Evolutionary conservation across 176 grass and related monocot species (phyloP).

Genomic region (Juncus effusus): DNA sequence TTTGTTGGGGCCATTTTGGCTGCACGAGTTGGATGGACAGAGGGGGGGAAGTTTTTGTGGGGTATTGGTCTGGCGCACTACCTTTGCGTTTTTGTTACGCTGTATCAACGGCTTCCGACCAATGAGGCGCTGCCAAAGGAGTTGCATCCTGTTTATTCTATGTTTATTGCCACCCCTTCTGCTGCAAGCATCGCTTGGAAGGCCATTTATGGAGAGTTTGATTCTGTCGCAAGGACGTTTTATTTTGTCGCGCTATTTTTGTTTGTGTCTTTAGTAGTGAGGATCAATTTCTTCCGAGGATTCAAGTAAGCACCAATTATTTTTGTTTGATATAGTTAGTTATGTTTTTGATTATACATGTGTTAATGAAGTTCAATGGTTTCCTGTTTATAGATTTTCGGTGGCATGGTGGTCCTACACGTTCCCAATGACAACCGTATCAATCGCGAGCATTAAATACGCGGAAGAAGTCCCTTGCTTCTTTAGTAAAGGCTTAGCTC

Average conservation of each 20-base stretch:
- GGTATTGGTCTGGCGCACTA: slow-evolving; percentile 87
- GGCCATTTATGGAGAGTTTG: slow-evolving; percentile 79
- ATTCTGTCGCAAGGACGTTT: slow-evolving; percentile 73
- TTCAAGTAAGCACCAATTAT: slow-evolving; percentile 45
- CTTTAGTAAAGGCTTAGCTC: slow-evolving; percentile 61
- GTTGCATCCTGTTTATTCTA: slow-evolving; percentile 94
- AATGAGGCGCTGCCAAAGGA: slow-evolving; percentile 92
- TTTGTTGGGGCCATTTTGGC: slow-evolving; percentile 94
- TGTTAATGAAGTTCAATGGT: background rate
- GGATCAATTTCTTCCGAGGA: slow-evolving; percentile 98
- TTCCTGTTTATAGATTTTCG: slow-evolving; percentile 54
- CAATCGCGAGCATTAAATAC: slow-evolving; percentile 76
- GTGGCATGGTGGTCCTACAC: slow-evolving; percentile 99
- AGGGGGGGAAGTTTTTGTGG: slow-evolving; percentile 89
- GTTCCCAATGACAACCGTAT: slow-evolving; percentile 96
- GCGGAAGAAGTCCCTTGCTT: slow-evolving; percentile 87
- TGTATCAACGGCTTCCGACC: slow-evolving; percentile 92
- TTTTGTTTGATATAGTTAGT: background rate
- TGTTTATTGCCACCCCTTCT: slow-evolving; percentile 98
- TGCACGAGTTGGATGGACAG: slow-evolving; percentile 74
- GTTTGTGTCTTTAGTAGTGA: slow-evolving; percentile 78
- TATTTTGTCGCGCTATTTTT: slow-evolving; percentile 92
- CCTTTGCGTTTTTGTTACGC: slow-evolving; percentile 85
- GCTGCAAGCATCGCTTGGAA: slow-evolving; percentile 87
- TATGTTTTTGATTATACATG: slow-evolving; percentile 7